Evolutionary conservation across 768 basidiomycete species (phyloP).

Genomic region (Pulveroboletus ravenelii): DNA sequence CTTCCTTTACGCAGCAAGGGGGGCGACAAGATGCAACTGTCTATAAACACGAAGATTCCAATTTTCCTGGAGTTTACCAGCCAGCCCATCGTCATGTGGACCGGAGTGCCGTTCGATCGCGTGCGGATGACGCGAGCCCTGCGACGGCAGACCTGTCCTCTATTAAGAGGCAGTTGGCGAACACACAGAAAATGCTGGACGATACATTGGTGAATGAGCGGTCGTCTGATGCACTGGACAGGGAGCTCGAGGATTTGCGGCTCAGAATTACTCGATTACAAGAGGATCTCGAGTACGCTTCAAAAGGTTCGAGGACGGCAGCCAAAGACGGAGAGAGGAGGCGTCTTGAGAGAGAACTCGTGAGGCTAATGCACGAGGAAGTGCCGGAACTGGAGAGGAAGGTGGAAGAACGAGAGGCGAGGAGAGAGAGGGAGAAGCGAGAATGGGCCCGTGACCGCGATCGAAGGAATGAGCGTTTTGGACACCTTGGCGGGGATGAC

Average conservation of each 20-base stretch:
- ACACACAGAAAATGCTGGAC: slow-evolving; percentile 78
- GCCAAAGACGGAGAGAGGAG: slow-evolving; percentile 84
- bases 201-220: slow-evolving; percentile 60
- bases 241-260: slow-evolving; percentile 81
- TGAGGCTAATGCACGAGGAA: slow-evolving; percentile 82
- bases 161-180: slow-evolving; percentile 78
- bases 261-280: slow-evolving; percentile 83
- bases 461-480: slow-evolving; percentile 75
- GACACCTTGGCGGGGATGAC: slow-evolving; percentile 54
- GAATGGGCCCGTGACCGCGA: slow-evolving; percentile 80
- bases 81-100: slow-evolving; percentile 81
- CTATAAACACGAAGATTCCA: slow-evolving; percentile 75
- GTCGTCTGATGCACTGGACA: slow-evolving; percentile 88
- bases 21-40: slow-evolving; percentile 83
- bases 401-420: slow-evolving; percentile 73
- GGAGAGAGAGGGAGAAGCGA: slow-evolving; percentile 71
- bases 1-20: slow-evolving; percentile 44
- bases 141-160: slow-evolving; percentile 70
- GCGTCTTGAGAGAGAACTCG: slow-evolving; percentile 80
- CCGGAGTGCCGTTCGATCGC: slow-evolving; percentile 71
- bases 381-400: slow-evolving; percentile 87
- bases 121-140: slow-evolving; percentile 59
- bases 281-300: slow-evolving; percentile 87
- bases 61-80: slow-evolving; percentile 68
- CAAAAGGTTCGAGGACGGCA: slow-evolving; percentile 63